A percentile compares a stretch with the other conserved stretches of the same genome.
Conservation (phyloP, 805 yeast species). For the Phaffomyces antillensis region DNA sequence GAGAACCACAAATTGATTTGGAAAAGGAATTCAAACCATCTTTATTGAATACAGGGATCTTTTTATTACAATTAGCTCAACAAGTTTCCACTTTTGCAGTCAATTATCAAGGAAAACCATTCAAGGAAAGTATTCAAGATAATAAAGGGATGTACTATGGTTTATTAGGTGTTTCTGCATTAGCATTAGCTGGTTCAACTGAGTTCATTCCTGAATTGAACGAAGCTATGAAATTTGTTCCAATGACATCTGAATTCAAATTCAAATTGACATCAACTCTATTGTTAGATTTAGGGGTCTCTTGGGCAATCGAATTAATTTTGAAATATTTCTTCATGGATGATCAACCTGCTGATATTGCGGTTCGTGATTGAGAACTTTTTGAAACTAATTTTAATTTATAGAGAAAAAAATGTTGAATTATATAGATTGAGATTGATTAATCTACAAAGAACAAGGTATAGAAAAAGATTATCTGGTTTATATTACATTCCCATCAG, state of each 20-base stretch:
- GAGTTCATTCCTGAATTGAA: constrained; percentile 93
- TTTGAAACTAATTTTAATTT: too few relatives aligned
- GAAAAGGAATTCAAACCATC: constrained; percentile 88
- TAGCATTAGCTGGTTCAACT: constrained; percentile 87
- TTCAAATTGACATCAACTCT: constrained; percentile 66
- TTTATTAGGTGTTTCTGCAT: constrained; percentile 78
- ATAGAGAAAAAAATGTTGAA: too few relatives aligned
- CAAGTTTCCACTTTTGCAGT: constrained; percentile 97
- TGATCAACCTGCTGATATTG: constrained; percentile 87
- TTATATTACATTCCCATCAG: too few relatives aligned
- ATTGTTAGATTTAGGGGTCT: constrained; percentile 64
- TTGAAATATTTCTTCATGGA: constrained; percentile 86
- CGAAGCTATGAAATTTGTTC: constrained; percentile 86
- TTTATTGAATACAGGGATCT: constrained; percentile 91
- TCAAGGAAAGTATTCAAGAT: constrained; percentile 82
- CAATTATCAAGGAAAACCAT: constrained; percentile 95
- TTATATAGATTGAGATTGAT: too few relatives aligned
- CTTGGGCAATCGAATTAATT: constrained; percentile 73
- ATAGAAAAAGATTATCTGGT: too few relatives aligned
- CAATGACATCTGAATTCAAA: constrained; percentile 72
- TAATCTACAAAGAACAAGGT: too few relatives aligned
- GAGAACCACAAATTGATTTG: constrained; percentile 82
- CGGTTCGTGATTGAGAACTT: constrained; percentile 29
- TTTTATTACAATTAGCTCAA: constrained; percentile 88
- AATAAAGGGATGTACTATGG: constrained; percentile 98